Evolutionary conservation across 805 yeast species (phyloP).

Genomic region (Debaryomyces maramus): DNA sequence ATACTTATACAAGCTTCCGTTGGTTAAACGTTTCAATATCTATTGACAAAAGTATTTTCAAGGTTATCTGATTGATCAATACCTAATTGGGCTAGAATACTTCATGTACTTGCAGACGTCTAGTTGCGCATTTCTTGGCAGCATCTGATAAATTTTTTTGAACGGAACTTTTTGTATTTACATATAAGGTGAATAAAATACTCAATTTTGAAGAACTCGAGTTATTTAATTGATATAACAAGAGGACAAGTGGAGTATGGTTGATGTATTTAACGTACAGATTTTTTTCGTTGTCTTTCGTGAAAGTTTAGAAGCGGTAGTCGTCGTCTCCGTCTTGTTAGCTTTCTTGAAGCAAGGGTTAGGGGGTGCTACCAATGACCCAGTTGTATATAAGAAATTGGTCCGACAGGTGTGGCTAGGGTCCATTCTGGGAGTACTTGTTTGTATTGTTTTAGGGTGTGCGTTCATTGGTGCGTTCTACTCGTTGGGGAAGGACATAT

Average conservation of each 20-base stretch:
- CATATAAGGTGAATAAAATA: too few relatives aligned
- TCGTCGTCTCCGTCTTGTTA: slow-evolving; percentile 85
- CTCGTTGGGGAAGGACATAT: slow-evolving; percentile 74
- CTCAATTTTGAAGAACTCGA: too few relatives aligned
- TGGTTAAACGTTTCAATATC: too few relatives aligned
- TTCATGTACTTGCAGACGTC: too few relatives aligned
- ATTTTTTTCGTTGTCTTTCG: slow-evolving; percentile 90
- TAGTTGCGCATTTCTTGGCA: too few relatives aligned
- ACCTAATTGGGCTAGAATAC: too few relatives aligned
- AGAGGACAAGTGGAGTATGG: slow-evolving; percentile 9
- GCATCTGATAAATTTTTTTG: too few relatives aligned
- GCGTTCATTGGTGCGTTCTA: slow-evolving; percentile 95
- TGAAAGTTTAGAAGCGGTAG: slow-evolving; percentile 90
- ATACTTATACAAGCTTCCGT: too few relatives aligned
- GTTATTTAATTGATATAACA: too few relatives aligned
- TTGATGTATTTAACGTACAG: slow-evolving; percentile 63
- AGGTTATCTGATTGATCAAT: too few relatives aligned
- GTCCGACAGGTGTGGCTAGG: slow-evolving; percentile 89
- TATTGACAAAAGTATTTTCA: too few relatives aligned
- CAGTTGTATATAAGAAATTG: slow-evolving; percentile 57
- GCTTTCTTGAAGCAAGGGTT: slow-evolving; percentile 91
- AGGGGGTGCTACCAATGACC: slow-evolving; percentile 52
- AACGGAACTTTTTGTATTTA: too few relatives aligned
- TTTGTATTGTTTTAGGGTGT: slow-evolving; percentile 85
- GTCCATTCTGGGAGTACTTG: slow-evolving; percentile 63